These are phyloP conservation scores for Penicillium cinerascens DNA, from an alignment of 495 filamentous ascomycete genomes.

Conservation along the genomic window DNA sequence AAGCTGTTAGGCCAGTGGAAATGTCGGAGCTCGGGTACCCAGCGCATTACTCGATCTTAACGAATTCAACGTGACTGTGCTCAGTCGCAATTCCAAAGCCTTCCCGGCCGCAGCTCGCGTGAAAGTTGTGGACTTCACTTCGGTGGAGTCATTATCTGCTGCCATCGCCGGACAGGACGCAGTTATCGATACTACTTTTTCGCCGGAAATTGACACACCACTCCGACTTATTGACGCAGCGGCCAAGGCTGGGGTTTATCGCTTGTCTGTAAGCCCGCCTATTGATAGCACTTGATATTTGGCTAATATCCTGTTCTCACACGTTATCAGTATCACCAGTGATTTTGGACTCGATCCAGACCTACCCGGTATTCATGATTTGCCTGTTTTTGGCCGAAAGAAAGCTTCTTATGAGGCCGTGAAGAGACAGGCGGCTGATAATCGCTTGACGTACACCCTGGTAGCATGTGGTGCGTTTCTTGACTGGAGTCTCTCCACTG, in stretches of 20 bases:
- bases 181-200: constrained; percentile 22
- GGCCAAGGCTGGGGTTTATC: constrained; percentile 15
- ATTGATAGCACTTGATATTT: not conserved
- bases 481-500: constrained; percentile 18
- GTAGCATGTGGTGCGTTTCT: constrained; percentile 18
- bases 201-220: constrained; percentile 14
- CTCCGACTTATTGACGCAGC: constrained; percentile 24
- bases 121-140: constrained; percentile 18
- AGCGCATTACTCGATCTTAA: constrained; percentile 11
- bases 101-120: constrained; percentile 13
- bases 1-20: constrained; percentile 15
- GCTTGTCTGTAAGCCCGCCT: constrained; percentile 16
- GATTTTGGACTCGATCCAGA: constrained; percentile 33
- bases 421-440: constrained; percentile 13
- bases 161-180: constrained; percentile 18
- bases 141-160: constrained; percentile 16
- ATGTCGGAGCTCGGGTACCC: constrained; percentile 14
- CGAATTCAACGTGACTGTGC: constrained; percentile 21
- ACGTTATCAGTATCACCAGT: constrained; percentile 18
- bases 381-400: constrained; percentile 20
- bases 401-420: constrained; percentile 19
- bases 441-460: constrained; percentile 17
- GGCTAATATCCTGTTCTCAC: not conserved
- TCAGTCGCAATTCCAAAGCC: constrained; percentile 16
- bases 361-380: constrained; percentile 17